A percentile compares a stretch with the other conserved stretches of the same genome.
Conservation (phyloP, 164 flowering plant species). For the Magnolia sinica region DNA sequence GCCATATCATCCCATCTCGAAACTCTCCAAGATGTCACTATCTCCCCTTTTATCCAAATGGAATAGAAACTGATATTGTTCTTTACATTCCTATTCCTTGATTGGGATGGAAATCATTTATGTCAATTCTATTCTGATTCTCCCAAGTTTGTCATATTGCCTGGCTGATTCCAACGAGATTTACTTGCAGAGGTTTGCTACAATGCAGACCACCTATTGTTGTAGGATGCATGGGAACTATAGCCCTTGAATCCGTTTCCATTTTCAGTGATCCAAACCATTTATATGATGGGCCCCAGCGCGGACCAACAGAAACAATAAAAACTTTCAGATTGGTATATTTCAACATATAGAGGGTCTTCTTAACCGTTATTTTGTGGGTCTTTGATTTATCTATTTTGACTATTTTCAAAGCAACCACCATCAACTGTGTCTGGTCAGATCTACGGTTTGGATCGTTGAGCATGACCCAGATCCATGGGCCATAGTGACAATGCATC, state of each 20-base stretch:
- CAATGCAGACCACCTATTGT: background rate
- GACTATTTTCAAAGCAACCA: too few species aligned
- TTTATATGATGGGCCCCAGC: background rate
- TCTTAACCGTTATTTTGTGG: too few species aligned
- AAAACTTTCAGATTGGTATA: too few species aligned
- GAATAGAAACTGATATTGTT: conserved; percentile 2
- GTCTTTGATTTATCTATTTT: too few species aligned
- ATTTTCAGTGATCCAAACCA: background rate
- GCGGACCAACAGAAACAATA: too few species aligned
- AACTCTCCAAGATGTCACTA: background rate
- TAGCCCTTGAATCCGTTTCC: background rate
- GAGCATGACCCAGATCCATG: too few species aligned
- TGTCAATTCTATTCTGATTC: background rate
- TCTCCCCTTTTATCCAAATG: conserved; percentile 1
- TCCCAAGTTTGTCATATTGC: background rate
- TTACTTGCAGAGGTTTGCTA: too few species aligned
- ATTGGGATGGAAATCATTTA: background rate
- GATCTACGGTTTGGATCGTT: too few species aligned
- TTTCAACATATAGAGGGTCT: too few species aligned
- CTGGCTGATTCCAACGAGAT: background rate
- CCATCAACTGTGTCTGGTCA: too few species aligned
- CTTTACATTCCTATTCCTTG: background rate
- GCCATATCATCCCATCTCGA: background rate
- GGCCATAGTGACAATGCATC: too few species aligned
- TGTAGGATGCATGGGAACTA: background rate